These are phyloP conservation scores for Saccharum hybrid DNA, from an alignment of 202 grass and related monocot genomes.

Conservation along the genomic window DNA sequence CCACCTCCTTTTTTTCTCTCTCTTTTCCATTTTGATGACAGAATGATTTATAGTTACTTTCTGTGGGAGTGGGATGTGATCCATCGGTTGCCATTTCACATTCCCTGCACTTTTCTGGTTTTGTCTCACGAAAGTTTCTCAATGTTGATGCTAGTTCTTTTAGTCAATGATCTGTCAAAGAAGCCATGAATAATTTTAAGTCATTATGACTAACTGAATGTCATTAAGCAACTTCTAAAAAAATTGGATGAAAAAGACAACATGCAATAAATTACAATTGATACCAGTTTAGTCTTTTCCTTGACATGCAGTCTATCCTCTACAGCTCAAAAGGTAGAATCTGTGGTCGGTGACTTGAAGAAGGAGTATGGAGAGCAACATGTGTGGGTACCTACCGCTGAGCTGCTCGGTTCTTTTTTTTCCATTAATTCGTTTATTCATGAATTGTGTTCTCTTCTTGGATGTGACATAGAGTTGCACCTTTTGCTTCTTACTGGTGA, in stretches of 20 bases:
- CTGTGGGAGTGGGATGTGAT: neutral
- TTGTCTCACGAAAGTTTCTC: neutral
- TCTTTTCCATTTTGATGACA: neutral
- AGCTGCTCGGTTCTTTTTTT: constrained; percentile 46
- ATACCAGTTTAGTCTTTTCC: constrained; percentile 51
- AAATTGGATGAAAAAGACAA: neutral
- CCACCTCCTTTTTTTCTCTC: neutral
- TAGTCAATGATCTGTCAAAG: constrained; percentile 8
- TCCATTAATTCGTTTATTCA: neutral
- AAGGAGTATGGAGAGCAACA: constrained; percentile 83
- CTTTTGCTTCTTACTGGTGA: constrained; percentile 17
- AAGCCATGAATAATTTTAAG: neutral
- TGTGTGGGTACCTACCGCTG: constrained; percentile 91
- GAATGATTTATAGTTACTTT: constrained; percentile 6
- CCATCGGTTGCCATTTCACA: constrained; percentile 13
- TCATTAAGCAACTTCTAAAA: constrained; percentile 10
- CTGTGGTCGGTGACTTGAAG: constrained; percentile 63
- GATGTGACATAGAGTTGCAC: constrained; percentile 23
- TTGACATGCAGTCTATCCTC: constrained; percentile 58
- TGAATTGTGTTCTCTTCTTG: constrained; percentile 7
- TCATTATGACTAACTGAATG: neutral
- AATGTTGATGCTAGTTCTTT: neutral
- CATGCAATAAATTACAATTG: constrained; percentile 35
- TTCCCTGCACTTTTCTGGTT: neutral
- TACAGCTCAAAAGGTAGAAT: constrained; percentile 85